Evolutionary conservation across 148 eudicot genomes (phyloP).

Genomic region (Pouteria glomerata): DNA sequence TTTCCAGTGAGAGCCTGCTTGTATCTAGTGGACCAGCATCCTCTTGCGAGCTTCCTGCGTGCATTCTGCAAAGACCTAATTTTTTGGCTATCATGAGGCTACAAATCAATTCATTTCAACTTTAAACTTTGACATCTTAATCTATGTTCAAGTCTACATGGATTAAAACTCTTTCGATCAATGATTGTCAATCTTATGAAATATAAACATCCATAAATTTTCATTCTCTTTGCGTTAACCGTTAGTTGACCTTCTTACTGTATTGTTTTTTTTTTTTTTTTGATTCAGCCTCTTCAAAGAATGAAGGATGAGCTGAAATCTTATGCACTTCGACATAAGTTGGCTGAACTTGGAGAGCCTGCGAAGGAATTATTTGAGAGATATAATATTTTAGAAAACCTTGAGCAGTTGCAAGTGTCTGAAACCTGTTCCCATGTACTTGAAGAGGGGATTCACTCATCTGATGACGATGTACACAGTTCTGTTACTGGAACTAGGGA

Average conservation of each 20-base stretch:
- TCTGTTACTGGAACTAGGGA: constrained; percentile 40
- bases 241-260: background rate
- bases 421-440: constrained; percentile 48
- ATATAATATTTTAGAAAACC: constrained; percentile 52
- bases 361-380: constrained; percentile 52
- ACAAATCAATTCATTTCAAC: too few species aligned
- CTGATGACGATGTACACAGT: constrained; percentile 54
- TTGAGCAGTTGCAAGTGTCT: constrained; percentile 65
- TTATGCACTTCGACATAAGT: constrained; percentile 56
- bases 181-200: too few species aligned
- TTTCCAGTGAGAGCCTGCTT: too few species aligned
- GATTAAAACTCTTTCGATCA: too few species aligned
- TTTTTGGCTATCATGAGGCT: too few species aligned
- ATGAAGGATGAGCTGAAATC: constrained; percentile 70
- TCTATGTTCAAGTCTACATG: too few species aligned
- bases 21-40: too few species aligned
- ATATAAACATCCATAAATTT: too few species aligned
- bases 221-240: too few species aligned
- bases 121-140: too few species aligned
- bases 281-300: constrained; percentile 54
- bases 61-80: too few species aligned
- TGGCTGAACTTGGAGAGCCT: constrained; percentile 50
- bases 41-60: too few species aligned
- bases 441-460: constrained; percentile 42
- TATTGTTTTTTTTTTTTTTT: background rate